Base-by-base conservation (phyloP, 495 filamentous ascomycete species). In the Evansstolkia leycettana region DNA sequence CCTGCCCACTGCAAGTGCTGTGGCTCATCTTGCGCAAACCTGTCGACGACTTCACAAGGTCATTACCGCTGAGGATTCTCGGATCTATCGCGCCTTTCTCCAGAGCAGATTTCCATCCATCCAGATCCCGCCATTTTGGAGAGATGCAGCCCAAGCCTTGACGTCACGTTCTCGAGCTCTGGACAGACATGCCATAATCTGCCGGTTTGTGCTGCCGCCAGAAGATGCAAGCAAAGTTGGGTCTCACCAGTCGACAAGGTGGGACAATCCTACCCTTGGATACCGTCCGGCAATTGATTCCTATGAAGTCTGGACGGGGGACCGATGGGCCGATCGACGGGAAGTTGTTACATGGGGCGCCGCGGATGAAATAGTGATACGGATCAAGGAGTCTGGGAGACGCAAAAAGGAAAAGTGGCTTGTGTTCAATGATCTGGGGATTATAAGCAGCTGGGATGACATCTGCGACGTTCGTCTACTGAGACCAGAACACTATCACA, bases 311-410 rank as follows among this genome's bases (percentile, higher is more conserved):
- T 73, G 69, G 62, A 61, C 60, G 38, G 64, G 64, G 3, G 50
- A 52, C 0, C 31, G 40, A 26, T 80, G 75, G 74, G 51, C 56
- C 11, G 62, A 72, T 31, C 54, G 69, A 42, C 64, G 60, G 27
- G 75, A 80, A 38, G 62, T 75, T 0, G 49, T 82, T 9, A 70
- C 67, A 2, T 76, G 75, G 64, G 73, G 76, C 18, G 77, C 77
- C 14, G 78, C 70, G 8, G 65, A 74, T 17, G 66, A 75, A 37
- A 38, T 82, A 1, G 45, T 68, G 11, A 34, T 82, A 30, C 54
- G 71, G 23, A 46, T 51, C 19, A 67, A 59, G 37, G 49, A 55
- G 19, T 44, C 37, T 7, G 51, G 47, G 32, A 39, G 36, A 7
- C 19, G 35, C 1, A 27, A 40, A 9, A 28, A 50, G 15, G 45